Evolutionary conservation across 1,284 basidiomycete genomes (phyloP).

Genomic region (Marasmius sp.): DNA sequence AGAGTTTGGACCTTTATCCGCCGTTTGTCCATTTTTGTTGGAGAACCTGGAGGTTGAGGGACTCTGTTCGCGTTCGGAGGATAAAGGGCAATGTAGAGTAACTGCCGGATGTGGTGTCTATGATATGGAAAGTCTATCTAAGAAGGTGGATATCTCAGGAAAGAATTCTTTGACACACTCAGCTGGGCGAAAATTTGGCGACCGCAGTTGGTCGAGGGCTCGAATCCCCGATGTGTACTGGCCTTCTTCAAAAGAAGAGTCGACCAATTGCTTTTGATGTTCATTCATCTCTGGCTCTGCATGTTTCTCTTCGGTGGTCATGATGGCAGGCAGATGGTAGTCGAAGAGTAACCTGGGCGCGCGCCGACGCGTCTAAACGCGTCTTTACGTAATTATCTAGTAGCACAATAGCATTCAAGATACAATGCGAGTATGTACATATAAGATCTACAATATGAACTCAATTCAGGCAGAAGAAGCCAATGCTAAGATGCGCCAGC

Average conservation of each 20-base stretch:
- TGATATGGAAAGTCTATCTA: neutral
- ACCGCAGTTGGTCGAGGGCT: slow-evolving; percentile 58
- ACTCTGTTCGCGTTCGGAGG: slow-evolving; percentile 39
- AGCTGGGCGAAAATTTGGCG: slow-evolving; percentile 50
- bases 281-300: slow-evolving; percentile 45
- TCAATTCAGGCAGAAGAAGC: slow-evolving; percentile 30
- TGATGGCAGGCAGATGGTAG: neutral
- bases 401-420: too few relatives aligned
- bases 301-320: neutral
- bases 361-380: too few relatives aligned
- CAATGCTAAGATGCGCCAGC: slow-evolving; percentile 64
- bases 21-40: slow-evolving; percentile 37
- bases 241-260: slow-evolving; percentile 71
- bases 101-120: slow-evolving; percentile 62
- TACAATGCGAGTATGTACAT: too few relatives aligned
- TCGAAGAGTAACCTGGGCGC: neutral
- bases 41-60: slow-evolving; percentile 38
- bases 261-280: slow-evolving; percentile 58
- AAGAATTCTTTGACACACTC: slow-evolving; percentile 39
- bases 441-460: too few relatives aligned
- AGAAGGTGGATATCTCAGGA: slow-evolving; percentile 8
- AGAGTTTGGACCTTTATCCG: slow-evolving; percentile 39
- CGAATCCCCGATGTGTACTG: slow-evolving; percentile 67
- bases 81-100: slow-evolving; percentile 68
- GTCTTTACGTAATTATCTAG: too few relatives aligned